Conservation (phyloP, 2,329 filamentous ascomycete species). For the Pyrenophora tritici-repentis region DNA sequence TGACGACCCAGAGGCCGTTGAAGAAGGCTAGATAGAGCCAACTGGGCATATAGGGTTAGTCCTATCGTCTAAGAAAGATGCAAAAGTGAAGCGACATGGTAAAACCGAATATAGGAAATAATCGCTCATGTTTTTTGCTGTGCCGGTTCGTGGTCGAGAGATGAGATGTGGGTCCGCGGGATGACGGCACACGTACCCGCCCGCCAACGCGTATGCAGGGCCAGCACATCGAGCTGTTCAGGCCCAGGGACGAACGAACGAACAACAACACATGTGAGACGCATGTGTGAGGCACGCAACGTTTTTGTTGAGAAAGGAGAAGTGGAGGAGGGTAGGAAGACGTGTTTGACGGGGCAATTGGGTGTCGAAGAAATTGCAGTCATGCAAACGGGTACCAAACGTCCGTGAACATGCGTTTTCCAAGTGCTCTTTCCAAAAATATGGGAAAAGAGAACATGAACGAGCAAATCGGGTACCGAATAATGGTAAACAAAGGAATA, state of each 20-base stretch:
- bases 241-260: conserved; percentile 2
- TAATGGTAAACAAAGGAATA: conserved; percentile 12
- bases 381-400: background rate
- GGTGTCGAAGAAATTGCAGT: background rate
- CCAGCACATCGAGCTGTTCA: conserved; percentile 16
- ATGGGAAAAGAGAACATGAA: background rate
- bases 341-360: background rate
- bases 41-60: conserved; percentile 25
- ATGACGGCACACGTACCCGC: conserved; percentile 3
- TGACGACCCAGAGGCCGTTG: conserved; percentile 66
- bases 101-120: background rate
- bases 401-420: too few species aligned
- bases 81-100: background rate
- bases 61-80: background rate
- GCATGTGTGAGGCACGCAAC: background rate
- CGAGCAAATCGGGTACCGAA: background rate
- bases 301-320: too few species aligned
- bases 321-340: background rate
- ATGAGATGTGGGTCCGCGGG: conserved; percentile 24
- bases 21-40: conserved; percentile 69
- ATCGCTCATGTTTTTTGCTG: background rate
- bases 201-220: conserved; percentile 23
- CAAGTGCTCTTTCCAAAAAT: background rate
- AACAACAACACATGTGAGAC: background rate
- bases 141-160: conserved; percentile 5